Evolutionary conservation across 306 rosid species (phyloP).

Genomic region (Inga oerstediana): DNA sequence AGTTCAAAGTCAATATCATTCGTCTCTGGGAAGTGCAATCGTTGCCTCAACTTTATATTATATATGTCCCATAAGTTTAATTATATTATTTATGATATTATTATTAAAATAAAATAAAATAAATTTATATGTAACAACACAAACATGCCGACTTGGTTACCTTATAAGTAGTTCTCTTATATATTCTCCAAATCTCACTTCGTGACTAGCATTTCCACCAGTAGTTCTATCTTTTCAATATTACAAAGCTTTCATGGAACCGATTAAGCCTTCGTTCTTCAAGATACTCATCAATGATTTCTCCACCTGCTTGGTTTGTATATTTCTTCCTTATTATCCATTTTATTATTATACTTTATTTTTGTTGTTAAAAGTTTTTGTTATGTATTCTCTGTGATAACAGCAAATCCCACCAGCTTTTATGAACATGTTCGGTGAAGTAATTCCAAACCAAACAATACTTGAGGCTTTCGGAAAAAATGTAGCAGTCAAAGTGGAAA

Average conservation of each 20-base stretch:
- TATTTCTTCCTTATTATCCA: background rate
- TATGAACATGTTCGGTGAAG: background rate
- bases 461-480: background rate
- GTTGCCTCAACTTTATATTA: background rate
- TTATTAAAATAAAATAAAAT: no score
- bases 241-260: slow-evolving; percentile 2
- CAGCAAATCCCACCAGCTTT: slow-evolving; percentile 26
- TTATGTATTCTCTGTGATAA: background rate
- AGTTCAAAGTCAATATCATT: background rate
- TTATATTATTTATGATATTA: no score
- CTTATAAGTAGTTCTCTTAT: background rate
- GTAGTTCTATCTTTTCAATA: background rate
- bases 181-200: background rate
- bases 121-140: background rate
- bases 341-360: no score
- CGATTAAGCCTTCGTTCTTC: background rate
- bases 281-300: background rate
- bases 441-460: background rate
- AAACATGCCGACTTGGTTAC: background rate
- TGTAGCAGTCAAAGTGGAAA: background rate
- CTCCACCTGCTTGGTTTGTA: background rate
- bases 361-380: no score
- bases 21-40: background rate
- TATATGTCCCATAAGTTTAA: no score
- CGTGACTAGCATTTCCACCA: background rate